Evolutionary conservation across 2,329 filamentous ascomycete genomes (phyloP), one percentile per base, ranked within the genome.

Genomic region (Alternaria incomplexa): DNA sequence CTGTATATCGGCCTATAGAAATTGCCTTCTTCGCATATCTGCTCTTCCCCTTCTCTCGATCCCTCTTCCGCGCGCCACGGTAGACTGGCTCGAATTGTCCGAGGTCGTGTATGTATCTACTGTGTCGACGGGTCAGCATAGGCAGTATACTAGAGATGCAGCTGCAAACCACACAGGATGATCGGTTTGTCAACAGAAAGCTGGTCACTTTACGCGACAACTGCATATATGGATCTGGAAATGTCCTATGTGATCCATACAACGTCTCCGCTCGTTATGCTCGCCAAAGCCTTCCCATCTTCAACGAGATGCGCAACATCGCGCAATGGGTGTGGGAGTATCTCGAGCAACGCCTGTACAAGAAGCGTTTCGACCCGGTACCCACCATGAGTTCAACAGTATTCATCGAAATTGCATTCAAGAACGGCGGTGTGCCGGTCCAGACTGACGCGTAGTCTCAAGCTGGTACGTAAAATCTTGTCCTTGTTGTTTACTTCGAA

Each of bases 401-500:
- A 4, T 9, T 4, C 25, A 3, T 4, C 8, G 25, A 26, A 28
- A 6, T 5, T 28, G 5, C 26, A 5, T 5, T 28, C 28, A 2
- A 13, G 28, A 30, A 30, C 5, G 11, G 28, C 28, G 28, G 13
- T 32, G 30, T 32, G 30, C 2, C 30, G 13, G 2, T 32, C 30
- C 13, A 32, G 30, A 26, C 23, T n/a, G 13, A 48, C 1, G 22
- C 25, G 22, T 7, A 26, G 13, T 48, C 23, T 15, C 22, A 26
- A 28, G 15, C 23, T 11, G 13, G 23, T 26, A 13, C 3, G 46
- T n/a, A 17, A n/a, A 1, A 17, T 48, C 0, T 1, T 48, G 8
- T n/a, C 7, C 12, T 4, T 17, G 20, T 13, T 23, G 3, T 2
- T n/a, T n/a, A 36, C 13, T 0, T 36, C 0, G 13, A 1, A 0